Evolutionary conservation across 305 asterid species (phyloP).

Genomic region (Solanum chacoense): DNA sequence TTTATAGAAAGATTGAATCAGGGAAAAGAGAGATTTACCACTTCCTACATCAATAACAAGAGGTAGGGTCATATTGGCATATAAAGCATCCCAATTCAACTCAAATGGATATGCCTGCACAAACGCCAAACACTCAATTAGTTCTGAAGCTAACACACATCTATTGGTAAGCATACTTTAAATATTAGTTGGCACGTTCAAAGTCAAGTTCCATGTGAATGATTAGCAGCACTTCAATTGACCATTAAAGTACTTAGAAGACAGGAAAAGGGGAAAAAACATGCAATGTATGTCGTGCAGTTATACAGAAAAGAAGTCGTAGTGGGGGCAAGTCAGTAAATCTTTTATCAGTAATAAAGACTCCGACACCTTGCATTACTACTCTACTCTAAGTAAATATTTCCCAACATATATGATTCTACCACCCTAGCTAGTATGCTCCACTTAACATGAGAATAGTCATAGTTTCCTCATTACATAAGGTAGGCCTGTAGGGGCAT

Average conservation of each 20-base stretch:
- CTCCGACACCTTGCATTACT: not conserved
- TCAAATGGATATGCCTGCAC: constrained; percentile 70
- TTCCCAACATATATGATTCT: not conserved
- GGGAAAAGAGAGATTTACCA: constrained; percentile 34
- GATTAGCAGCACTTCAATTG: not conserved
- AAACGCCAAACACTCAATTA: not conserved
- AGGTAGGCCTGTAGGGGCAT: not conserved
- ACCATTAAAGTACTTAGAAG: not conserved
- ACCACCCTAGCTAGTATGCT: not conserved
- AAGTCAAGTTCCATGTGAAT: not conserved
- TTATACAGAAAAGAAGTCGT: not conserved
- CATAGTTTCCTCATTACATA: not conserved
- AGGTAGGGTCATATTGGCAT: constrained; percentile 49
- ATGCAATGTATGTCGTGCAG: not conserved
- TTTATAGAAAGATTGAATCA: not conserved
- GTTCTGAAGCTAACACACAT: not conserved
- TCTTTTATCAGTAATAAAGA: not conserved
- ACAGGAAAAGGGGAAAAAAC: not conserved
- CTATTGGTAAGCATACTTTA: not conserved
- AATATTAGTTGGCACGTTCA: not conserved
- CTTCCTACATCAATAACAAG: constrained; percentile 87
- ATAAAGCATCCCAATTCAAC: constrained; percentile 50
- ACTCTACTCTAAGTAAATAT: not conserved
- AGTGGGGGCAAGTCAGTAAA: not conserved
- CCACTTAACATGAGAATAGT: not conserved